These are phyloP conservation scores for Eucommia ulmoides DNA, from an alignment of 257 asterid genomes.

Conservation along the genomic window DNA sequence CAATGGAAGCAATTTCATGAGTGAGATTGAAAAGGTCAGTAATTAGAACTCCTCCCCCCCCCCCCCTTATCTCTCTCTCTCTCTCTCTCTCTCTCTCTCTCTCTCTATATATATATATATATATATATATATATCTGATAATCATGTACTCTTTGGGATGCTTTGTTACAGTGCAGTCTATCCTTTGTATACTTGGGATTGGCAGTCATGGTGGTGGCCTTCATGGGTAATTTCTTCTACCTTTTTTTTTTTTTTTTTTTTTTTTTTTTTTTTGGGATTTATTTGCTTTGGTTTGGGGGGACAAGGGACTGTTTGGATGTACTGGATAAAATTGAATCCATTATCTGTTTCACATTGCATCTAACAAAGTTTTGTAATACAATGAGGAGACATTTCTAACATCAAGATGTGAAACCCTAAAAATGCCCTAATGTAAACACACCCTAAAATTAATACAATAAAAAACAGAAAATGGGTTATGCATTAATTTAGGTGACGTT, in stretches of 20 bases:
- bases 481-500: too few relatives aligned
- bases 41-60: neutral
- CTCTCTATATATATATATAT: neutral
- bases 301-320: neutral
- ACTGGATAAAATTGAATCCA: neutral
- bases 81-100: neutral
- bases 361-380: too few relatives aligned
- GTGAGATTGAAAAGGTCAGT: constrained; percentile 56
- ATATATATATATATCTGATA: too few relatives aligned
- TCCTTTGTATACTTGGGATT: constrained; percentile 73
- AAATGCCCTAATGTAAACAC: too few relatives aligned
- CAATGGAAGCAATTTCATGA: constrained; percentile 50
- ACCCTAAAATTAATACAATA: too few relatives aligned
- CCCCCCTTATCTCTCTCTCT: neutral
- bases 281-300: constrained; percentile 1
- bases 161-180: constrained; percentile 57
- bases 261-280: neutral
- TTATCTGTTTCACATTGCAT: constrained; percentile 6
- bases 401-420: too few relatives aligned
- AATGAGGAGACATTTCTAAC: too few relatives aligned
- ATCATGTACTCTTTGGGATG: constrained; percentile 7
- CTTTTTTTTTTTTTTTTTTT: neutral
- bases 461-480: too few relatives aligned
- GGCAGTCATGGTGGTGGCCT: constrained; percentile 66
- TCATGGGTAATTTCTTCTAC: constrained; percentile 50